Evolutionary conservation across 495 filamentous ascomycete genomes (phyloP).

Genomic region (Podospora pseudocomata): DNA sequence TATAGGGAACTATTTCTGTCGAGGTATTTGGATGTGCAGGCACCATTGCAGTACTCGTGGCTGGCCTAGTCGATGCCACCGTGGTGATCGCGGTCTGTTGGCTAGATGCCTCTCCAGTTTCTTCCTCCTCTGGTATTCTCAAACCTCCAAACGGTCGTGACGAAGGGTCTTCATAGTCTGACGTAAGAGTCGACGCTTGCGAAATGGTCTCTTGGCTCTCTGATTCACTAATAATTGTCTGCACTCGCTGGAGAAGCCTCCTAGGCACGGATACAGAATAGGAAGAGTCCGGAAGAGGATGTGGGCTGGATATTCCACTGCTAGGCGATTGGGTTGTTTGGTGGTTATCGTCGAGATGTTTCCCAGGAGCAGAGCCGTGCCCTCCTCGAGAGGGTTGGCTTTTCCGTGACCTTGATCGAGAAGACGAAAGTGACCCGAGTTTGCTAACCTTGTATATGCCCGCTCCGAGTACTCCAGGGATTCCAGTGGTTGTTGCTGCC

Average conservation of each 20-base stretch:
- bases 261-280: not conserved
- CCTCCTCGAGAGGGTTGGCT: conserved; percentile 8
- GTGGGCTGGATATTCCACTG: not conserved
- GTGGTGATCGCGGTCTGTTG: not conserved
- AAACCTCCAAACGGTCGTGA: not conserved
- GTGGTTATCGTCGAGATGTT: conserved; percentile 14
- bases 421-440: conserved; percentile 13
- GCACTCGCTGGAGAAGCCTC: not conserved
- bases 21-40: too few species aligned
- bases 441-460: conserved; percentile 33
- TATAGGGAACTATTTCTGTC: not conserved
- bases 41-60: not conserved
- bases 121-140: not conserved
- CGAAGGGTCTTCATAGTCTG: not conserved
- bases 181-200: not conserved
- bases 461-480: conserved; percentile 23
- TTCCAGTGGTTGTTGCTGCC: conserved; percentile 21
- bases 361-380: conserved; percentile 10
- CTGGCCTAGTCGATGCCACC: not conserved
- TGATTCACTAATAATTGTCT: not conserved
- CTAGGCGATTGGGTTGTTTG: not conserved
- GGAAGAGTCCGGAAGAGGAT: not conserved
- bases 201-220: not conserved
- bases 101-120: not conserved
- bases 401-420: conserved; percentile 13